Base-by-base conservation (phyloP, 2,329 filamentous ascomycete genomes). In the Septoria linicola region DNA sequence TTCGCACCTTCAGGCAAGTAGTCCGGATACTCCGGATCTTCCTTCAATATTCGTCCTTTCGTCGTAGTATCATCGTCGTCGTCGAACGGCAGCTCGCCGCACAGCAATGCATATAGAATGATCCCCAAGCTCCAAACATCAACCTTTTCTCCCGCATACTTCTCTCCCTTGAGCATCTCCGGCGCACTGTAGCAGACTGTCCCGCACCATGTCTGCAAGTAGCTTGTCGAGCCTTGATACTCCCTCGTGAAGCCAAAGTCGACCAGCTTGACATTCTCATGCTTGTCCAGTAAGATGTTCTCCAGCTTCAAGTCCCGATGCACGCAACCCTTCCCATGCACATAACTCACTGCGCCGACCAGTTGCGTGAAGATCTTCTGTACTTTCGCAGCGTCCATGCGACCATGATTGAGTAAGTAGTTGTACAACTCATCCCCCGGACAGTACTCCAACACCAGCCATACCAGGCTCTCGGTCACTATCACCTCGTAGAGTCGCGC, bases 161-260 rank as follows among this genome's bases (percentile, higher is more conserved):
- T 97, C 70, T 99, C 93, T 32, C 91, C 93, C 70, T 93, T 96
- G 34, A 99, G 79, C 93, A 99, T 99, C 71, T 99, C 93, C 2
- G 93, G 93, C 2, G 93, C 93, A 48, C 90, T 96, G 72, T 99
- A 99, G 73, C 92, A 97, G 57, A 99, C 86, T 0, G 93, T 99
- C 4, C 93, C 93, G 69, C 93, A 99, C 72, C 96, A 99, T 1
- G 93, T 99, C 71, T 97, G 92, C 49, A 99, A 74, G 66, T 97
- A 92, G 69, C 91, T 97, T 23, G 89, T 82, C 63, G 95, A 90
- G 54, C 92, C 92, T 71, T 96, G 90, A 70, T 99, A 99, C 72
- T 99, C 93, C 59, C 93, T 81, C 8, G 93, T 99, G 68, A 99
- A 99, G 14, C 93, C 93, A 74, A 99, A 99, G 69, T 99, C 93